Conservation (phyloP, 805 yeast species). For the Cyberlindnera americana region DNA sequence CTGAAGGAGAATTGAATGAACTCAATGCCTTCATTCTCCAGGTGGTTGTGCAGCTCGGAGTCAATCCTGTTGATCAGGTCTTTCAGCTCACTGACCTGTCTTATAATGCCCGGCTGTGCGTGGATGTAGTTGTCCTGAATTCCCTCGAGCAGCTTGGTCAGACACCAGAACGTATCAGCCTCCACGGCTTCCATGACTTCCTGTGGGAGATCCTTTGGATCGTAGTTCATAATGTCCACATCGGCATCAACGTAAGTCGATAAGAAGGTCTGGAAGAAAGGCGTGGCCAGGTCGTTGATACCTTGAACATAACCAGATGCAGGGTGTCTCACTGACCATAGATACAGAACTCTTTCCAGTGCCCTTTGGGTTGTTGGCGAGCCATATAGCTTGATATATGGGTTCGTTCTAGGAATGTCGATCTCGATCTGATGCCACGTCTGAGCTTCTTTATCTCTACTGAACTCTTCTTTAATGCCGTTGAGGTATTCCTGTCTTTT, state of each 20-base stretch:
- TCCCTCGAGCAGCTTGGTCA: constrained; percentile 85
- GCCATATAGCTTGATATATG: constrained; percentile 71
- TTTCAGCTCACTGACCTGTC: constrained; percentile 81
- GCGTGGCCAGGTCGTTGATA: constrained; percentile 89
- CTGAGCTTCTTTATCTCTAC: constrained; percentile 58
- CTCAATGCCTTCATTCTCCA: constrained; percentile 80
- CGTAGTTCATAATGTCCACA: constrained; percentile 50
- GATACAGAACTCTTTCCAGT: constrained; percentile 73
- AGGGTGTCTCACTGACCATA: constrained; percentile 97
- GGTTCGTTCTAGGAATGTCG: constrained; percentile 93
- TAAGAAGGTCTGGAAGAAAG: constrained; percentile 84
- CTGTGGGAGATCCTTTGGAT: constrained; percentile 57
- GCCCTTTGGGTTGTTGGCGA: constrained; percentile 70
- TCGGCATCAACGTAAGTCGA: constrained; percentile 53
- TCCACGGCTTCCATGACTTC: constrained; percentile 69
- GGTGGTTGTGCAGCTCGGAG: constrained; percentile 64
- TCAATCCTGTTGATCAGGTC: constrained; percentile 82
- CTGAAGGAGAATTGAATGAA: constrained; percentile 94
- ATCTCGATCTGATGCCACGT: constrained; percentile 96
- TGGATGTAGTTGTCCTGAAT: constrained; percentile 96
- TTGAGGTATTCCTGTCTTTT: constrained; percentile 84
- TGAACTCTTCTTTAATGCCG: constrained; percentile 65
- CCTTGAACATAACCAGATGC: constrained; percentile 99
- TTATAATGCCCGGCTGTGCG: constrained; percentile 94
- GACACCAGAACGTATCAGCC: constrained; percentile 97